Evolutionary conservation across 306 rosid species (phyloP).

Genomic region (Quercus suber): DNA sequence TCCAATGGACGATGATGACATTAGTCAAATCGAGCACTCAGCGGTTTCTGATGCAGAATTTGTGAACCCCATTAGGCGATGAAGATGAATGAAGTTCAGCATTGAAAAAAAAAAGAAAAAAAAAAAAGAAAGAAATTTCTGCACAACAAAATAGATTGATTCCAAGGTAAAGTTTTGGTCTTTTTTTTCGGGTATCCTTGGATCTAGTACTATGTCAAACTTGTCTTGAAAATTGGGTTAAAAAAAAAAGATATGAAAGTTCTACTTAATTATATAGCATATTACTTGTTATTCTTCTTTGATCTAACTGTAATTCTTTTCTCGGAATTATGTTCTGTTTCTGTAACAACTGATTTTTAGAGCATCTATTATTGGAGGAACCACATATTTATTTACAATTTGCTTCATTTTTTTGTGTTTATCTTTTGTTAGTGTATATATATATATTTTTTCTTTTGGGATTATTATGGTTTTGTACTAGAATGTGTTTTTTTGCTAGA

Average conservation of each 20-base stretch:
- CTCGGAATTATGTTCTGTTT: conserved; percentile 22
- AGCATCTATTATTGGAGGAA: conserved; percentile 27
- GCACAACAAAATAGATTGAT: conserved; percentile 19
- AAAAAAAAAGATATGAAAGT: background rate
- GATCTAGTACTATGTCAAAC: conserved; percentile 28
- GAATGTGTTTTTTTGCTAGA: background rate
- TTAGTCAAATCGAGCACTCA: conserved; percentile 67
- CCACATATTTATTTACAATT: conserved; percentile 10
- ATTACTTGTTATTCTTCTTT: conserved; percentile 9
- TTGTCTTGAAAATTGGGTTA: conserved; percentile 28
- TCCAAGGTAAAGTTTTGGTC: conserved; percentile 52
- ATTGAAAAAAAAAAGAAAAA: background rate
- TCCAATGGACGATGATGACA: conserved; percentile 59
- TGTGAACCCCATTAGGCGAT: conserved; percentile 41
- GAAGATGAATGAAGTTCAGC: conserved; percentile 17
- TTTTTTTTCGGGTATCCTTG: conserved; percentile 1
- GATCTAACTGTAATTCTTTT: conserved; percentile 48
- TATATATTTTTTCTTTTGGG: background rate
- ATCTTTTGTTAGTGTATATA: no score
- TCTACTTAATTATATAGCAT: conserved; percentile 15
- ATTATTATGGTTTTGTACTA: background rate
- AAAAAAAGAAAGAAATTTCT: background rate
- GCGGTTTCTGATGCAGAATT: conserved; percentile 83
- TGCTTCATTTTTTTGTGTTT: background rate
- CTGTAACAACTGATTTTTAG: conserved; percentile 17